Base-by-base conservation (phyloP, 1,284 basidiomycete species). In the Sporisorium scitamineum region DNA sequence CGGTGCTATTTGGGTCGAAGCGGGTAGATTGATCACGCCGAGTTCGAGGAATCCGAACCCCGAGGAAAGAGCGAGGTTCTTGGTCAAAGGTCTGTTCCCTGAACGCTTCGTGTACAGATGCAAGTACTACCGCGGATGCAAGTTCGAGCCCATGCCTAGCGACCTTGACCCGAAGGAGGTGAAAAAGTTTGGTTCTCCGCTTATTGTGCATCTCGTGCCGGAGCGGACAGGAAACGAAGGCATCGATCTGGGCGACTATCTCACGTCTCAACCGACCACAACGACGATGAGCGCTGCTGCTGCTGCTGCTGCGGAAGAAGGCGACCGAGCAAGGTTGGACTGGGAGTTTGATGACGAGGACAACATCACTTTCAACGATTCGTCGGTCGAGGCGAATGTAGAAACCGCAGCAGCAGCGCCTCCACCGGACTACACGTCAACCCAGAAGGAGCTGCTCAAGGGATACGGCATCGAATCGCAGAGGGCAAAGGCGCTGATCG, bases 291-390 rank as follows among this genome's bases (percentile, higher is more conserved):
- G 22, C n/a, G 10, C 39, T 18, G 39, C 18, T 42, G 39, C 39
- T 18, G 39, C 18, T 42, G 39, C 18, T 42, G 39, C n/a, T 9
- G 2, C 39, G 18, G 39, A 20, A 20, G 39, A 42, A 3, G 54
- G 50, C 3, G 39, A 60, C 9, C 48, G 27, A n/a, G 20, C 42
- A 27, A 41, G 27, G 10, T 16, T 67, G 3, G 66, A 62, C n/a
- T 75, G 72, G 65, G 68, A 71, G 53, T 76, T 69, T 59, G 67
- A 71, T 44, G 64, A 71, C n/a, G 44, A 68, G 29, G 63, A 66
- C 26, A 52, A 61, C 42, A 54, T 51, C 22, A 42, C 26, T 3
- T 44, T 62, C 54, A 37, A 55, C 29, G 11, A 51, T 20, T 13
- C n/a, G 7, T 44, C 55, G 9, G 20, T 34, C 20, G 18, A 44